These are phyloP conservation scores for Dryadomyces quercus-mongolicae DNA, from an alignment of 2,329 filamentous ascomycete species.

Conservation along the genomic window DNA sequence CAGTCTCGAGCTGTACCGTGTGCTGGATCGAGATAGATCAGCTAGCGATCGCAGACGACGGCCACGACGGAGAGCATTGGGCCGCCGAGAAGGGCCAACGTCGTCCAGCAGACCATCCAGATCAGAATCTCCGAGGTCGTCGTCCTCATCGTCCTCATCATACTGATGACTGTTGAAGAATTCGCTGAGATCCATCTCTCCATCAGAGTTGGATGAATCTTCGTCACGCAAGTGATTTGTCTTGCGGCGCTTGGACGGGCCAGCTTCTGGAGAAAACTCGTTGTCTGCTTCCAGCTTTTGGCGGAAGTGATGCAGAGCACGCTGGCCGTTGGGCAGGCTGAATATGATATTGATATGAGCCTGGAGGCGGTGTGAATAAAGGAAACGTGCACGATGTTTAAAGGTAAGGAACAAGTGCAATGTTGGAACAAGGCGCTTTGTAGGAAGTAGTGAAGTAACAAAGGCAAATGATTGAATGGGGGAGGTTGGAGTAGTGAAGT, in stretches of 20 bases:
- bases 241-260: conserved; percentile 6
- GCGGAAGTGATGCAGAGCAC: conserved; percentile 5
- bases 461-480: not conserved
- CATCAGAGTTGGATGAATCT: not conserved
- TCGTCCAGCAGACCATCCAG: conserved; percentile 3
- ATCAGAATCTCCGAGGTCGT: not conserved
- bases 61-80: not conserved
- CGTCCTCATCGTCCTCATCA: not conserved
- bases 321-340: conserved; percentile 11
- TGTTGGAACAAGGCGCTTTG: not conserved
- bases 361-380: not conserved
- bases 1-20: conserved; percentile 8
- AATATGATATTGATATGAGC: conserved; percentile 1
- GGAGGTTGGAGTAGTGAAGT: no score
- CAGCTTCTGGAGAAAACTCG: not conserved
- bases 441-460: not conserved
- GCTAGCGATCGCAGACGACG: conserved; percentile 1
- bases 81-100: conserved; percentile 1
- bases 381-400: not conserved
- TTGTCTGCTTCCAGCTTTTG: not conserved
- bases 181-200: no score
- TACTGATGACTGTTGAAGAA: no score
- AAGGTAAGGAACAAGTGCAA: not conserved
- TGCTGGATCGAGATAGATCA: not conserved
- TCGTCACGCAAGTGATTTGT: conserved; percentile 1